phyloP scores from a whole-genome alignment of 768 basidiomycete species.

The Agaricus sinodeliciosus region DNA sequence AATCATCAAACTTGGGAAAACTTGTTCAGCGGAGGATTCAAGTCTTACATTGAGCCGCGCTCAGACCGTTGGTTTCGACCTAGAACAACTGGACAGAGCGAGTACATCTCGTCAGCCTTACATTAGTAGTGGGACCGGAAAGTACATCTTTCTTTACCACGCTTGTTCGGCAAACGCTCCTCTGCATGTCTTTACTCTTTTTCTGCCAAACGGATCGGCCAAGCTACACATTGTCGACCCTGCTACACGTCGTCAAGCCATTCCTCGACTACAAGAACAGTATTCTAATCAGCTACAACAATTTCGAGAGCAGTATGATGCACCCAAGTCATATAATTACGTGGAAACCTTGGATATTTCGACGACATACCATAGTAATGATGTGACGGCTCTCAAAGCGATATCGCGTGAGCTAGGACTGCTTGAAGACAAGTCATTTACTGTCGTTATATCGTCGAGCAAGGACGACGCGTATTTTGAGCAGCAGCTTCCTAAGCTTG shows the following conservation, averaged over 20 bases:
- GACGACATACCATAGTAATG: conserved; percentile 73
- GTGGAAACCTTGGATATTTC: conserved; percentile 53
- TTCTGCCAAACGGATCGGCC: conserved; percentile 63
- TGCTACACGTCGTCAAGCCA: conserved; percentile 77
- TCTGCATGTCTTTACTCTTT: conserved; percentile 85
- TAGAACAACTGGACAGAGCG: conserved; percentile 71
- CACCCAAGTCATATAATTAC: conserved; percentile 53
- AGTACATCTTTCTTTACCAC: conserved; percentile 87
- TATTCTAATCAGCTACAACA: conserved; percentile 62
- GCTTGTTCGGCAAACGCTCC: conserved; percentile 64
- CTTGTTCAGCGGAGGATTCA: conserved; percentile 61
- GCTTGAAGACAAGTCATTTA: conserved; percentile 65
- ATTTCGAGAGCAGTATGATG: conserved; percentile 32
- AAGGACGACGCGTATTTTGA: conserved; percentile 86
- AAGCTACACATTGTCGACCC: conserved; percentile 89
- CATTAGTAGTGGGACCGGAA: conserved; percentile 63
- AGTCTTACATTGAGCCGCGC: conserved; percentile 77
- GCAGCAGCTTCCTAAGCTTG: conserved; percentile 55
- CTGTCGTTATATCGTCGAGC: conserved; percentile 77
- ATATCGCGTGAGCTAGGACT: conserved; percentile 82
- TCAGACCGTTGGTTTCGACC: conserved; percentile 74
- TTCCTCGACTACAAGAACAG: conserved; percentile 67
- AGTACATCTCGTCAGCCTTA: conserved; percentile 56
- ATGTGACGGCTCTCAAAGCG: conserved; percentile 74
- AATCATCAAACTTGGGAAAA: conserved; percentile 77